Percentiles rank a stretch among this genome's conserved stretches.
Conservation (phyloP, 179 eudicot species). For the Nepenthes alata region DNA sequence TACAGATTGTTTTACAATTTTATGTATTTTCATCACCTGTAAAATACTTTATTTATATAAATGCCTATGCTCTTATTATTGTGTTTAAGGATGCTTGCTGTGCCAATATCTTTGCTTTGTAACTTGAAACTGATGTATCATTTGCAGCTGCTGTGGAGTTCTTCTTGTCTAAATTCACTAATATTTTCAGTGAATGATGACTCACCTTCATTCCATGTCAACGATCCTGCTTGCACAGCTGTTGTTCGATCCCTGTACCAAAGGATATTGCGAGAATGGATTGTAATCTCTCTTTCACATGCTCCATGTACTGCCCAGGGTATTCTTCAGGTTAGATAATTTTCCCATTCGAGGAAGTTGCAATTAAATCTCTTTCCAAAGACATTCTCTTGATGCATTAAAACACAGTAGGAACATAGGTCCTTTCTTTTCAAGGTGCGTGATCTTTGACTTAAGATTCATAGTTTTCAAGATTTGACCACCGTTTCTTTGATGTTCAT, state of each 20-base stretch:
- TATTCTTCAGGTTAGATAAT: slow-evolving; percentile 78
- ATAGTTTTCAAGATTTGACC: background rate
- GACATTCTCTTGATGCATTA: background rate
- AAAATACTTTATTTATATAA: too few species aligned
- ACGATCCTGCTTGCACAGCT: slow-evolving; percentile 90
- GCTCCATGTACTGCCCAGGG: slow-evolving; percentile 99
- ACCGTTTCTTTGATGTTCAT: background rate
- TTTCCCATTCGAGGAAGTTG: background rate
- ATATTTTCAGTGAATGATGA: slow-evolving; percentile 74
- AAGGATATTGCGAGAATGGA: slow-evolving; percentile 85
- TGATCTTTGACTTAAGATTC: background rate
- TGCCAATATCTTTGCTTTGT: background rate
- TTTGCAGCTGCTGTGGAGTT: slow-evolving; percentile 88
- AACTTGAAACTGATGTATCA: slow-evolving; percentile 1
- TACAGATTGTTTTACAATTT: too few species aligned
- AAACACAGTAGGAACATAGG: too few species aligned
- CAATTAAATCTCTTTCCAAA: background rate
- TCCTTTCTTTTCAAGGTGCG: too few species aligned
- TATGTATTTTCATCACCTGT: too few species aligned
- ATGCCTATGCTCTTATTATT: too few species aligned
- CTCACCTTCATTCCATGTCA: slow-evolving; percentile 61
- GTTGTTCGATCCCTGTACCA: slow-evolving; percentile 80
- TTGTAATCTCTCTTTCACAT: slow-evolving; percentile 76
- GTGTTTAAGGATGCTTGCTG: too few species aligned
- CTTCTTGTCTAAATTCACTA: slow-evolving; percentile 80